Evolutionary conservation across 1,284 basidiomycete species (phyloP).

Genomic region (Coniophora puteana): DNA sequence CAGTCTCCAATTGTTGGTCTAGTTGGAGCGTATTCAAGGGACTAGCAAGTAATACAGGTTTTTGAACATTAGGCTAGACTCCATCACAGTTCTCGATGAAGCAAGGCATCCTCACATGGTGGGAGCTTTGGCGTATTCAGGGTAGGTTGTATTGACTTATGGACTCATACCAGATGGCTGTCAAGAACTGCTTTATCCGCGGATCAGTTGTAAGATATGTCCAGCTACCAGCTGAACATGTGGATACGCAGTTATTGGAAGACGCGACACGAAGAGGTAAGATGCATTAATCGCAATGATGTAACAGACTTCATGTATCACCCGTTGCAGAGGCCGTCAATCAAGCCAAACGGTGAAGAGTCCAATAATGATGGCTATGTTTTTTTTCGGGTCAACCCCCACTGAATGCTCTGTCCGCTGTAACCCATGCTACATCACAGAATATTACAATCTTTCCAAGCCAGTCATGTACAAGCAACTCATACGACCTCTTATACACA

Average conservation of each 20-base stretch:
- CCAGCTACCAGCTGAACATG: conserved; percentile 86
- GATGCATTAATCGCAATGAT: conserved; percentile 18
- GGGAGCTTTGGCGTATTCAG: conserved; percentile 9
- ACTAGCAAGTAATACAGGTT: conserved; percentile 53
- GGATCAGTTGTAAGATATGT: conserved; percentile 99
- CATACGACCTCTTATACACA: conserved; percentile 6
- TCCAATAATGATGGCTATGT: not conserved
- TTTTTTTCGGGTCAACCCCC: not conserved
- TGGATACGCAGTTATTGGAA: conserved; percentile 95
- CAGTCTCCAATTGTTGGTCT: conserved; percentile 25
- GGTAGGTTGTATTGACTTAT: conserved; percentile 8
- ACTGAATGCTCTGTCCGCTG: not conserved
- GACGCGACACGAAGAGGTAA: conserved; percentile 95
- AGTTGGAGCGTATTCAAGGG: not conserved
- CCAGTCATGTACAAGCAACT: conserved; percentile 16
- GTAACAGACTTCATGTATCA: not conserved
- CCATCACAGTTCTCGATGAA: conserved; percentile 91
- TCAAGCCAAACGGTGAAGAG: conserved; percentile 49
- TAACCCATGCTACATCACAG: not conserved
- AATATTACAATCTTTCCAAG: conserved; percentile 1
- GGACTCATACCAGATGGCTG: conserved; percentile 77
- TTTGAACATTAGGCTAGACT: conserved; percentile 95
- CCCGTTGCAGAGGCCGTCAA: conserved; percentile 43
- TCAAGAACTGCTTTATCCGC: conserved; percentile 98
- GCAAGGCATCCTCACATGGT: conserved; percentile 98